Evolutionary conservation across 805 yeast species (phyloP).

Genomic region (Candida sonorensis): DNA sequence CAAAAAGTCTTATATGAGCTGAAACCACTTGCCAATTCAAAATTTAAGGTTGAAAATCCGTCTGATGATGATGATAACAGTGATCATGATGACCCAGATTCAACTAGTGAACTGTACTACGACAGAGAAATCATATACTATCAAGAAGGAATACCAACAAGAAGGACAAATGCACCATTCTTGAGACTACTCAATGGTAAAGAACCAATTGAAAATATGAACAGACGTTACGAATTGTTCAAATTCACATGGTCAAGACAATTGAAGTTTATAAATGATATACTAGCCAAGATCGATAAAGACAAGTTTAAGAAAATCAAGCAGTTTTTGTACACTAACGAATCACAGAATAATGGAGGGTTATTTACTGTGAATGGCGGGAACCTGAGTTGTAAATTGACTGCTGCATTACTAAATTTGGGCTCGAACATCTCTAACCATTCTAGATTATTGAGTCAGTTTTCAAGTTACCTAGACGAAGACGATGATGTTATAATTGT

Average conservation of each 20-base stretch:
- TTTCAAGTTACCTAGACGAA: constrained; percentile 17
- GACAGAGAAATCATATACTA: constrained; percentile 8
- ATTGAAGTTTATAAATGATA: constrained; percentile 21
- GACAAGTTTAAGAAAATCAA: constrained; percentile 29
- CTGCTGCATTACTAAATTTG: constrained; percentile 31
- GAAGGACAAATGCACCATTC: constrained; percentile 30
- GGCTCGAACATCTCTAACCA: constrained; percentile 39
- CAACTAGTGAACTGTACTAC: not conserved
- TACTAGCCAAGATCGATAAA: constrained; percentile 27
- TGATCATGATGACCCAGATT: not conserved
- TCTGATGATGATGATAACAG: not conserved
- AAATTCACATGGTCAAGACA: constrained; percentile 32
- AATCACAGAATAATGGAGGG: too few relatives aligned
- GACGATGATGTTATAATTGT: constrained; percentile 21
- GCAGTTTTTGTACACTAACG: constrained; percentile 13
- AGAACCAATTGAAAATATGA: constrained; percentile 32
- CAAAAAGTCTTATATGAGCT: constrained; percentile 27
- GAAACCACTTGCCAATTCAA: constrained; percentile 4
- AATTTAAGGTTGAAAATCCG: not conserved
- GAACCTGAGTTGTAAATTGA: constrained; percentile 16
- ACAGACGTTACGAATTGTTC: constrained; percentile 36
- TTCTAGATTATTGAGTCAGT: constrained; percentile 27
- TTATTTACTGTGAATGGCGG: too few relatives aligned
- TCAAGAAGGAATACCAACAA: constrained; percentile 14
- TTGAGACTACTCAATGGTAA: constrained; percentile 35